phyloP scores from a whole-genome alignment of 129 eudicot genomes.

The Flaveria linearis region DNA sequence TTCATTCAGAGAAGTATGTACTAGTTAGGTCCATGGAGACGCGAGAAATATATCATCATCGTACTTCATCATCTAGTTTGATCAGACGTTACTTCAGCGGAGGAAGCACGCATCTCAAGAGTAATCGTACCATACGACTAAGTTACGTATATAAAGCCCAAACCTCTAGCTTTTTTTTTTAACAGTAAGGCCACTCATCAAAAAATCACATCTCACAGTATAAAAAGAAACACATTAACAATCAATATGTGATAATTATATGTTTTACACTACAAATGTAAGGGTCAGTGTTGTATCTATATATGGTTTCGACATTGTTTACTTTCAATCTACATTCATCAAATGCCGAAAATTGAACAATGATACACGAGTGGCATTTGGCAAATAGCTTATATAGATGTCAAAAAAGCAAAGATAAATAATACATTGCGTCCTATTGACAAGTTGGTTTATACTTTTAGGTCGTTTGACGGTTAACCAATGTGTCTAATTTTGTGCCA shows the following conservation, averaged over 20 bases:
- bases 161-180: no score
- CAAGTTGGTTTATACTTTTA: not conserved
- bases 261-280: slow-evolving; percentile 6
- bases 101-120: no score
- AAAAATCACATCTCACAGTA: no score
- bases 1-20: no score
- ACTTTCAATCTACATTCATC: slow-evolving; percentile 17
- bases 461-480: not conserved
- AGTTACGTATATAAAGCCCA: no score
- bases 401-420: slow-evolving; percentile 6
- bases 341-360: slow-evolving; percentile 19
- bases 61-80: no score
- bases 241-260: not conserved
- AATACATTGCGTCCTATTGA: slow-evolving; percentile 6
- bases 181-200: no score
- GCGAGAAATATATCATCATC: no score
- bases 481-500: slow-evolving; percentile 3
- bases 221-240: not conserved
- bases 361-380: slow-evolving; percentile 22
- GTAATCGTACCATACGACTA: no score
- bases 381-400: slow-evolving; percentile 4
- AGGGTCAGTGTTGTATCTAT: slow-evolving; percentile 1
- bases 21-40: no score
- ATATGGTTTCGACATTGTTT: not conserved
- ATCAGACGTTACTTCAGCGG: no score